phyloP scores from a whole-genome alignment of 345 rosid genomes.

The Kandelia obovata region DNA sequence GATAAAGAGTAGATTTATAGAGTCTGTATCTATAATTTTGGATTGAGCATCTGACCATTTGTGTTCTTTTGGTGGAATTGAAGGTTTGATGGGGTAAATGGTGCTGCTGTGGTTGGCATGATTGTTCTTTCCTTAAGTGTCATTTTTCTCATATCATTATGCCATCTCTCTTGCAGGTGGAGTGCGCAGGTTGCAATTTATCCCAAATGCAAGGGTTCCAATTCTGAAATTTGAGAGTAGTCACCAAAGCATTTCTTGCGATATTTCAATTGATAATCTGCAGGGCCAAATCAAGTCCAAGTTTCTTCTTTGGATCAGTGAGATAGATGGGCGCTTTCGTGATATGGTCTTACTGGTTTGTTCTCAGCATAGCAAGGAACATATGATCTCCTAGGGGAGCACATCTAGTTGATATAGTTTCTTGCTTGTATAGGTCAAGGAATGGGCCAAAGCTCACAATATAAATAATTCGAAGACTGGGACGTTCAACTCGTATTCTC shows the following conservation, averaged over 20 bases:
- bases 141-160: slow-evolving; percentile 9
- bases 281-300: slow-evolving; percentile 72
- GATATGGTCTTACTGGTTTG: slow-evolving; percentile 73
- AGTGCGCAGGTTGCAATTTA: slow-evolving; percentile 48
- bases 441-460: slow-evolving; percentile 88
- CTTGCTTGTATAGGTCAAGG: slow-evolving; percentile 64
- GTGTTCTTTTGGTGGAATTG: not conserved
- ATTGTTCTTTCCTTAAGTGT: slow-evolving; percentile 3
- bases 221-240: slow-evolving; percentile 61
- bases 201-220: slow-evolving; percentile 74
- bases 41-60: too few relatives aligned
- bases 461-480: slow-evolving; percentile 72
- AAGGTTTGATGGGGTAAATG: not conserved
- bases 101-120: slow-evolving; percentile 2
- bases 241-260: slow-evolving; percentile 60
- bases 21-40: not conserved
- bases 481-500: slow-evolving; percentile 74
- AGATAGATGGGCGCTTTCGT: slow-evolving; percentile 79
- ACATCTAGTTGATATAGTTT: slow-evolving; percentile 3
- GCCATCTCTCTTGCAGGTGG: slow-evolving; percentile 38
- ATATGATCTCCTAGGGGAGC: slow-evolving; percentile 3
- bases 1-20: not conserved
- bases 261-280: slow-evolving; percentile 77
- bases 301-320: slow-evolving; percentile 70
- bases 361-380: slow-evolving; percentile 8